Percentiles rank a stretch among this genome's conserved stretches.
Evolutionary conservation across 2,329 filamentous ascomycete genomes (phyloP).

Genomic region (Curvularia sp.): DNA sequence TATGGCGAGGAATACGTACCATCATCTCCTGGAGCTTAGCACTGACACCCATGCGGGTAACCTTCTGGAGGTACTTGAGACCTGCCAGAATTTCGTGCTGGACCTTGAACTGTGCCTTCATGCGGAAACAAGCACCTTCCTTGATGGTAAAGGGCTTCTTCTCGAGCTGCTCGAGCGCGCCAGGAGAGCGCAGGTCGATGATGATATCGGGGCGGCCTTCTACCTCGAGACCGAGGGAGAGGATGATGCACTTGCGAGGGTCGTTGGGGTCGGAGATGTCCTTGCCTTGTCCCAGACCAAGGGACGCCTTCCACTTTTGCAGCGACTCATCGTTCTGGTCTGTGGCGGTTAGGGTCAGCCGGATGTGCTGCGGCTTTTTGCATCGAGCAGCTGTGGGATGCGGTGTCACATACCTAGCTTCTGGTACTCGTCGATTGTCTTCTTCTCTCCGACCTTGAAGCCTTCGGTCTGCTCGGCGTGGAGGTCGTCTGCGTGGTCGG

Average conservation of each 20-base stretch:
- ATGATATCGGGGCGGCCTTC: constrained; percentile 83
- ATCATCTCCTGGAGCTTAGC: constrained; percentile 99
- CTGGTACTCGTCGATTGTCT: constrained; percentile 93
- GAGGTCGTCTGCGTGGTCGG: constrained; percentile 74
- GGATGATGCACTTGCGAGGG: constrained; percentile 89
- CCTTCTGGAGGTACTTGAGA: constrained; percentile 92
- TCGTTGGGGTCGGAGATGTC: constrained; percentile 68
- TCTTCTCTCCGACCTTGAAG: constrained; percentile 99
- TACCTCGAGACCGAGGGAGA: constrained; percentile 86
- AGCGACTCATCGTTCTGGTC: constrained; percentile 87
- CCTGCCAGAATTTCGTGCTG: constrained; percentile 96
- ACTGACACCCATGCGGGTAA: constrained; percentile 86
- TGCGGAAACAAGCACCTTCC: constrained; percentile 91
- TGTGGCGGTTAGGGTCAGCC: constrained; percentile 41
- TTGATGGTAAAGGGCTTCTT: constrained; percentile 97
- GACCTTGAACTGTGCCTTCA: constrained; percentile 93
- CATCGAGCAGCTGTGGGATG: neutral
- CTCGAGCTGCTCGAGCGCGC: constrained; percentile 79
- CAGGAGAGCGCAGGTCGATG: constrained; percentile 81
- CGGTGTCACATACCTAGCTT: constrained; percentile 76
- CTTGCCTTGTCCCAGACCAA: constrained; percentile 76
- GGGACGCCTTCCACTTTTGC: constrained; percentile 95
- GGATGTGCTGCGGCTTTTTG: neutral
- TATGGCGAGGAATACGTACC: constrained; percentile 61
- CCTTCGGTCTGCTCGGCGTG: constrained; percentile 88